Conservation (phyloP, 2,329 filamentous ascomycete species). For the Ilyonectria robusta region DNA sequence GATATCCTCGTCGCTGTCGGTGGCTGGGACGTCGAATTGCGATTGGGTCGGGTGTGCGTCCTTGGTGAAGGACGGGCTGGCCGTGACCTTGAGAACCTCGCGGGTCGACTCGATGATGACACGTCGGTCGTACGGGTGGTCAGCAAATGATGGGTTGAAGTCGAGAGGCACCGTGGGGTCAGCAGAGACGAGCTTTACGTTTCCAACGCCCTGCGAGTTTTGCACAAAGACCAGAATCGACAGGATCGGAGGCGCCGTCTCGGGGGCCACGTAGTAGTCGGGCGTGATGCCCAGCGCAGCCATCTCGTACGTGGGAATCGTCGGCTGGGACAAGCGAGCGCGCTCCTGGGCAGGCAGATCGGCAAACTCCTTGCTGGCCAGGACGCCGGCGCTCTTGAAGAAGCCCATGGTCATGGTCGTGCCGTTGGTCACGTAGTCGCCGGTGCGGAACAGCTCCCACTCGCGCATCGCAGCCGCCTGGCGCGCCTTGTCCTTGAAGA, state of each 20-base stretch:
- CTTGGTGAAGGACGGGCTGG: conserved; percentile 24
- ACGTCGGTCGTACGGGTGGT: conserved; percentile 34
- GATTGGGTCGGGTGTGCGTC: conserved; percentile 28
- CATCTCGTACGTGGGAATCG: conserved; percentile 34
- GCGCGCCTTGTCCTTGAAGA: conserved; percentile 35
- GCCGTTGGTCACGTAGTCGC: conserved; percentile 29
- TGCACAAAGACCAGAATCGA: conserved; percentile 34
- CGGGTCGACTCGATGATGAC: conserved; percentile 34
- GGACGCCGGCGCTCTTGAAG: conserved; percentile 34
- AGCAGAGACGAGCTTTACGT: conserved; percentile 25
- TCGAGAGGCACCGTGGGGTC: conserved; percentile 27
- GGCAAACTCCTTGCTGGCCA: conserved; percentile 28
- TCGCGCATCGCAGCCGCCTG: conserved; percentile 31
- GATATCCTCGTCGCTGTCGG: conserved; percentile 36
- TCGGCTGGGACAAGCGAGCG: conserved; percentile 20
- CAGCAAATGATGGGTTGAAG: conserved; percentile 30
- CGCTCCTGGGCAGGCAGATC: conserved; percentile 11
- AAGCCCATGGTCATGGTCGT: conserved; percentile 37
- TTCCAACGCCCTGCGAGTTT: conserved; percentile 30
- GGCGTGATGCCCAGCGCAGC: conserved; percentile 25
- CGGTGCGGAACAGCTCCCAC: conserved; percentile 34
- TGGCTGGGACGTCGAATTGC: conserved; percentile 26
- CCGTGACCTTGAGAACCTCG: conserved; percentile 30
- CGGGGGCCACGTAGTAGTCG: conserved; percentile 32
- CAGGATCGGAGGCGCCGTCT: conserved; percentile 28